Evolutionary conservation across 768 basidiomycete genomes (phyloP).

Genomic region (Hortiboletus flavorubellus): DNA sequence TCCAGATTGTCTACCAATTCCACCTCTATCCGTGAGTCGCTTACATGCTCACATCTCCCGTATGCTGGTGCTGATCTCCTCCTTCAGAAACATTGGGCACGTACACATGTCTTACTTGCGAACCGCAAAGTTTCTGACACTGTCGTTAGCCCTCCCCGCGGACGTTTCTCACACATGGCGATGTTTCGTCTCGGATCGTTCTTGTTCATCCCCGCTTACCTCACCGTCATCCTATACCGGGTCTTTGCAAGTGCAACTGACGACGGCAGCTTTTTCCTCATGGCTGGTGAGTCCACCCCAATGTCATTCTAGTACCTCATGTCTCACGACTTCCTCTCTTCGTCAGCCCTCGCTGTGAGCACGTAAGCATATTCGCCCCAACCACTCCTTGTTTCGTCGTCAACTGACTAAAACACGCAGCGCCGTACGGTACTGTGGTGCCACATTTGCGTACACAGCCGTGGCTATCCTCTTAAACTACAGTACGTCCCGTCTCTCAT

Average conservation of each 20-base stretch:
- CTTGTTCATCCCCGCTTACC: constrained; percentile 87
- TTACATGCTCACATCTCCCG: neutral
- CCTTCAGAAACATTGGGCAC: constrained; percentile 61
- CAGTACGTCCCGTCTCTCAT: constrained; percentile 42
- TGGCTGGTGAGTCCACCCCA: constrained; percentile 57
- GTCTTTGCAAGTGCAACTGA: constrained; percentile 64
- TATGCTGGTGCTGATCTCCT: neutral
- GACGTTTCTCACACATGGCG: constrained; percentile 77
- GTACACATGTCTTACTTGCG: constrained; percentile 11
- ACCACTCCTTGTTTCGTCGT: neutral
- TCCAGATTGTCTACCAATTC: constrained; percentile 89
- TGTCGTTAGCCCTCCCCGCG: constrained; percentile 63
- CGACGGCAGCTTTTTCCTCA: constrained; percentile 74
- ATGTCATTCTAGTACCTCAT: neutral
- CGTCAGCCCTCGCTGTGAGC: constrained; percentile 66
- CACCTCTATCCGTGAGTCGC: constrained; percentile 79
- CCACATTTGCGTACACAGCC: constrained; percentile 87
- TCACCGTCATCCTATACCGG: constrained; percentile 73
- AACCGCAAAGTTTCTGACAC: constrained; percentile 3
- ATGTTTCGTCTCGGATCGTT: constrained; percentile 89
- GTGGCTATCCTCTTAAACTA: constrained; percentile 87
- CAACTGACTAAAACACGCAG: constrained; percentile 36
- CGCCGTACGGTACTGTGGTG: constrained; percentile 83
- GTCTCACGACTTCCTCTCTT: constrained; percentile 4
- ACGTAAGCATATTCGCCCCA: constrained; percentile 52